Evolutionary conservation across 2,329 filamentous ascomycete genomes (phyloP).

Genomic region (Fonsecaea erecta): DNA sequence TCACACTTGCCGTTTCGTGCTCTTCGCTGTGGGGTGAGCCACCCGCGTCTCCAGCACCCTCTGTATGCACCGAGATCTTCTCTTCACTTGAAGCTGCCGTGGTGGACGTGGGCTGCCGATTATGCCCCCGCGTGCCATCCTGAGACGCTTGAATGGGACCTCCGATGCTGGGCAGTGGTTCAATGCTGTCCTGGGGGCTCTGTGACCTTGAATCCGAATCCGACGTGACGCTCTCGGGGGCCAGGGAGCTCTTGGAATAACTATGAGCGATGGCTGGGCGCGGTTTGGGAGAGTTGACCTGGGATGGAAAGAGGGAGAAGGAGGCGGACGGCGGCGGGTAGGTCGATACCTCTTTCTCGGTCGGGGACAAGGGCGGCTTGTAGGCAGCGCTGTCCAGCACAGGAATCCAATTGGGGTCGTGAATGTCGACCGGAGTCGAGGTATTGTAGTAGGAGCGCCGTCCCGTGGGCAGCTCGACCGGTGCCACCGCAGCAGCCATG

Average conservation of each 20-base stretch:
- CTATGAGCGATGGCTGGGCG: constrained; percentile 27
- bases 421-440: constrained; percentile 30
- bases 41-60: constrained; percentile 12
- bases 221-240: constrained; percentile 28
- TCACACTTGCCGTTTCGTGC: constrained; percentile 21
- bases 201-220: constrained; percentile 25
- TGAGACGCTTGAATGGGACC: constrained; percentile 5
- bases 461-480: constrained; percentile 34
- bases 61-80: constrained; percentile 29
- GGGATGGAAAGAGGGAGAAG: constrained; percentile 30
- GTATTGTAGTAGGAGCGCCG: constrained; percentile 33
- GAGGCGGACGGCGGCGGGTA: constrained; percentile 20
- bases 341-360: constrained; percentile 30
- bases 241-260: constrained; percentile 33
- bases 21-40: constrained; percentile 26
- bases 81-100: constrained; percentile 25
- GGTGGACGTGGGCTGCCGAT: constrained; percentile 23
- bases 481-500: constrained; percentile 30
- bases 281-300: constrained; percentile 28
- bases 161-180: constrained; percentile 23
- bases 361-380: constrained; percentile 26
- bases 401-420: constrained; percentile 38
- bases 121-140: constrained; percentile 14
- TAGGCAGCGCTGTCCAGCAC: constrained; percentile 28
- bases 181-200: constrained; percentile 24